Conservation (phyloP, 2,329 filamentous ascomycete species). For the Monosporascus sp. region DNA sequence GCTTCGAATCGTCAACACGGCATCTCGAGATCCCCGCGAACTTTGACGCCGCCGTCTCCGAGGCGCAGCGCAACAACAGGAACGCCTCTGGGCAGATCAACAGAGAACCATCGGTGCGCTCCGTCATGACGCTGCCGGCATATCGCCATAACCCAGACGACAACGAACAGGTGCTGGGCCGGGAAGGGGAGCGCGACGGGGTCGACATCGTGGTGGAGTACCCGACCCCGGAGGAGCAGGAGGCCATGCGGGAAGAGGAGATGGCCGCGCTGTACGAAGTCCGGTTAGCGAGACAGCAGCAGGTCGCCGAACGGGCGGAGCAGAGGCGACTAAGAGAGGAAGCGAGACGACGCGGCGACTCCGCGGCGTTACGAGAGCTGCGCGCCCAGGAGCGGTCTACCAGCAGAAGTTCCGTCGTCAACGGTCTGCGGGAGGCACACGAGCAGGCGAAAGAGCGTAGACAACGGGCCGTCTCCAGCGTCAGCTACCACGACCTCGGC, state of each 20-base stretch:
- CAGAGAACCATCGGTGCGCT: slow-evolving; percentile 79
- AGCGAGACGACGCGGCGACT: slow-evolving; percentile 66
- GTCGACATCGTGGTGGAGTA: slow-evolving; percentile 88
- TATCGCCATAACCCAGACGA: slow-evolving; percentile 71
- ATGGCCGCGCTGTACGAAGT: slow-evolving; percentile 95
- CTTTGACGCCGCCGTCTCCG: slow-evolving; percentile 17
- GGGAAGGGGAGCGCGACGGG: slow-evolving; percentile 86
- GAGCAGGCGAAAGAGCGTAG: slow-evolving; percentile 53
- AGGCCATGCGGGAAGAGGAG: slow-evolving; percentile 73
- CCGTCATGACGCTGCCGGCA: slow-evolving; percentile 87
- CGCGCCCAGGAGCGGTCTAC: slow-evolving; percentile 49
- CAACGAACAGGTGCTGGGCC: slow-evolving; percentile 75
- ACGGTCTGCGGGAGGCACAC: slow-evolving; percentile 52
- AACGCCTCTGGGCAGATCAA: slow-evolving; percentile 49
- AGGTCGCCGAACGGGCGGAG: slow-evolving; percentile 72
- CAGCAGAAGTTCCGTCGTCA: slow-evolving; percentile 46
- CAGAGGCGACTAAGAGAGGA: slow-evolving; percentile 64
- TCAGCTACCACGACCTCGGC: slow-evolving; percentile 71
- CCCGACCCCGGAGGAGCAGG: slow-evolving; percentile 74
- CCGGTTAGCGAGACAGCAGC: slow-evolving; percentile 67
- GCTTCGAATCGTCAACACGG: slow-evolving; percentile 4
- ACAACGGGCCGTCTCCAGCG: slow-evolving; percentile 64
- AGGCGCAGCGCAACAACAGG: slow-evolving; percentile 16
- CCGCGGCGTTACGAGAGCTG: slow-evolving; percentile 61
- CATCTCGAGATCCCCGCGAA: slow-evolving; percentile 2